Evolutionary conservation across 2,329 filamentous ascomycete species (phyloP), one percentile per base, ranked within the genome.

Genomic region (Alternaria atra): DNA sequence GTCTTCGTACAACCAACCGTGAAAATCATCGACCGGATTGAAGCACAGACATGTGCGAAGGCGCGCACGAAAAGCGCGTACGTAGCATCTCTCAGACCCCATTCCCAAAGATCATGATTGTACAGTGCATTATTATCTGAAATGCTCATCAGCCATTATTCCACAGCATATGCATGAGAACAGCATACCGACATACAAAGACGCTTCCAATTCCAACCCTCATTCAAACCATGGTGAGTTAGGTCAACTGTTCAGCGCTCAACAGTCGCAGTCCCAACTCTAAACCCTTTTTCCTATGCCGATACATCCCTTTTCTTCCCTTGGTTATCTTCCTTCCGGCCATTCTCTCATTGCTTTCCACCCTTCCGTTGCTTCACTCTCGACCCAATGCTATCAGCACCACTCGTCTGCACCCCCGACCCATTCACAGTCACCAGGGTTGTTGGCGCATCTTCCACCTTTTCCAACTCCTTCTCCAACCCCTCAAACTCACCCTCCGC

Each of bases 401-500:
- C 46, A 42, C 6, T 67, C 65, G 20, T 55, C 51, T 20, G 43
- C 64, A 15, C 20, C 43, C 5, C 56, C 12, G 40, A 7, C 8
- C 47, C 47, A n/a, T 32, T 63, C n/a, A 61, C 62, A n/a, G 25
- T 63, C n/a, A 61, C 62, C 2, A 65, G 67, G 3, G 68, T 71
- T 8, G 32, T 43, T 2, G 72, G 67, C 12, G 67, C 66, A 54
- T 77, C 73, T 4, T 73, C 55, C 7, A 60, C 17, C 51, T 58
- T 58, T 5, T 63, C 58, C 44, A 61, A 39, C 29, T 53, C 8
- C 51, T 66, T 64, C 52, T 64, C 56, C 25, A 59, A 42, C 23
- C 70, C 75, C 67, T 68, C 74, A 60, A 63, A 71, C 58, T 84
- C 83, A 25, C 88, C 10, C 51, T 64, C 56, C 2, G 6, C 58